Percentiles rank a stretch among this genome's conserved stretches.
These are phyloP conservation scores for Botryotinia globosa DNA, from an alignment of 2,329 filamentous ascomycete genomes.

Conservation along the genomic window DNA sequence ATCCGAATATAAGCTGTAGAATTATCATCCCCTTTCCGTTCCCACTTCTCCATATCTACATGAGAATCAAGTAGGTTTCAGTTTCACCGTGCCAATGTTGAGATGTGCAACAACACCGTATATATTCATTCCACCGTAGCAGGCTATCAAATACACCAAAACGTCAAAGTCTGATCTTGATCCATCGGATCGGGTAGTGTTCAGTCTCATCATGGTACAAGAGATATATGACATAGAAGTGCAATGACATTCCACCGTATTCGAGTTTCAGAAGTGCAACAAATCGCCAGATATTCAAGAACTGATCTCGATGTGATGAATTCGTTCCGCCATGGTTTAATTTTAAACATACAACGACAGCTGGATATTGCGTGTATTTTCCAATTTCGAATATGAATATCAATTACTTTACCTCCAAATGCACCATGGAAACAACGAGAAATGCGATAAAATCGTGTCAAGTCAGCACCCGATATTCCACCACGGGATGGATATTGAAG, in stretches of 20 bases:
- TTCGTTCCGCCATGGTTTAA: neutral
- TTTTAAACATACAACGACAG: neutral
- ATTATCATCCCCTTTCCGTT: neutral
- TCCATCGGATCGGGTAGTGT: neutral
- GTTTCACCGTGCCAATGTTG: neutral
- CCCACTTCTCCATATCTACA: no score
- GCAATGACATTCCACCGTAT: neutral
- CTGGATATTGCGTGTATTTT: no score
- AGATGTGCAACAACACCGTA: neutral
- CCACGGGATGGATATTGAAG: neutral
- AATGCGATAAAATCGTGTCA: neutral
- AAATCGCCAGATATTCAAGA: neutral
- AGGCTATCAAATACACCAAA: neutral
- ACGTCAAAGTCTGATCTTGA: neutral
- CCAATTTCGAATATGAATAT: no score
- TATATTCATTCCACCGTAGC: no score
- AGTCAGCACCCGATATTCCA: neutral
- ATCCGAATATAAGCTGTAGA: neutral
- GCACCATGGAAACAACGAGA: neutral
- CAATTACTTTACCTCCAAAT: neutral
- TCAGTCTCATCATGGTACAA: neutral
- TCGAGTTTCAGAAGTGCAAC: neutral
- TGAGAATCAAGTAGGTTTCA: neutral
- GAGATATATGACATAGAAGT: neutral
- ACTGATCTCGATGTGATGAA: neutral